Percentiles rank a stretch among this genome's conserved stretches.
Conservation (phyloP, 768 basidiomycete species). For the Lentinula sp. region DNA sequence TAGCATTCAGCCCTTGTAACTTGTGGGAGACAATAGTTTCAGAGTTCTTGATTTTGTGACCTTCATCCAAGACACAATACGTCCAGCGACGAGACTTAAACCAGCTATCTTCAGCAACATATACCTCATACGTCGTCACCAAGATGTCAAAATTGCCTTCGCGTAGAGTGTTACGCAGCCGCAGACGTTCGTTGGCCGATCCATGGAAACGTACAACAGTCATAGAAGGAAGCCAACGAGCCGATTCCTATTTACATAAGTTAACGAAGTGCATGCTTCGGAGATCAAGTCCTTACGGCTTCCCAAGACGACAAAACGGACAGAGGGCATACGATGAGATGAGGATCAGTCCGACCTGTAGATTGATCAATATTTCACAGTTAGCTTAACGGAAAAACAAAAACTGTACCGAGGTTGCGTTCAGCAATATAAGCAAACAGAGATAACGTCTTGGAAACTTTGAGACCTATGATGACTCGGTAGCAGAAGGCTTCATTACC, state of each 20-base stretch:
- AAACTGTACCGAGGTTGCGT: constrained; percentile 20
- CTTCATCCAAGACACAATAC: constrained; percentile 59
- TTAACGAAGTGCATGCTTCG: neutral
- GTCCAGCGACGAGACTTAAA: constrained; percentile 55
- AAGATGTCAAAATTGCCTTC: constrained; percentile 43
- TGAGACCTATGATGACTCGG: neutral
- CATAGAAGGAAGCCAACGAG: constrained; percentile 49
- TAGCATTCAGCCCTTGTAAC: constrained; percentile 48
- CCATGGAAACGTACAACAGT: constrained; percentile 59
- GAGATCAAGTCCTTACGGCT: constrained; percentile 25
- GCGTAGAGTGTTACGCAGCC: constrained; percentile 42
- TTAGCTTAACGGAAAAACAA: neutral
- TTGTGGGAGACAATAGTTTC: constrained; percentile 48
- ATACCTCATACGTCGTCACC: constrained; percentile 66
- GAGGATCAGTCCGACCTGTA: constrained; percentile 44
- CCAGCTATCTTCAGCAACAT: constrained; percentile 51
- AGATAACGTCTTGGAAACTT: constrained; percentile 38
- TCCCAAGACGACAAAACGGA: constrained; percentile 61
- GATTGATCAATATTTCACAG: neutral
- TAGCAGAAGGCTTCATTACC: constrained; percentile 17
- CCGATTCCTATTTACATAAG: constrained; percentile 34
- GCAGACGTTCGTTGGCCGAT: constrained; percentile 41
- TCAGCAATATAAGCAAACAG: constrained; percentile 68
- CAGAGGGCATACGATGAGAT: constrained; percentile 69
- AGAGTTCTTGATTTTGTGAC: constrained; percentile 69